These are phyloP conservation scores for Boletus sensibilis DNA, from an alignment of 768 basidiomycete species.

Conservation along the genomic window DNA sequence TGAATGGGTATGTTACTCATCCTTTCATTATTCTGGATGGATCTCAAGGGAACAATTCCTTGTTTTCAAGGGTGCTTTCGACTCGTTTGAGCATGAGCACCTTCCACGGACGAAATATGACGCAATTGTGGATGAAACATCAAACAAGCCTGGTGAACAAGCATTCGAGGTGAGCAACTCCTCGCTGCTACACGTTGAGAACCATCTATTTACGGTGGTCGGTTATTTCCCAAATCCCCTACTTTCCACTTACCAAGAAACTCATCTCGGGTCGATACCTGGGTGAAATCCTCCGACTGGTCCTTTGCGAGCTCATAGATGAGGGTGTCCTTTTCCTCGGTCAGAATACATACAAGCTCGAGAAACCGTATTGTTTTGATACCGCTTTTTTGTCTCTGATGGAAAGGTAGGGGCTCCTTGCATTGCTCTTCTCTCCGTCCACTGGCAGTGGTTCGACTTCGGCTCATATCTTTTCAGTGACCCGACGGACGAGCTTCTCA, in stretches of 20 bases:
- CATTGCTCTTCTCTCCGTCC: background rate
- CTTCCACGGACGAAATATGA: slow-evolving; percentile 96
- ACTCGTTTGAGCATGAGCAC: slow-evolving; percentile 92
- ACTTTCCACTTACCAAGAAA: slow-evolving; percentile 52
- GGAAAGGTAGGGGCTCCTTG: slow-evolving; percentile 66
- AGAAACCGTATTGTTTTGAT: slow-evolving; percentile 89
- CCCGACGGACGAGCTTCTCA: slow-evolving; percentile 93
- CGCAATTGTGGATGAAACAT: slow-evolving; percentile 83
- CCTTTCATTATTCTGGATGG: background rate
- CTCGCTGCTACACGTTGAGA: background rate
- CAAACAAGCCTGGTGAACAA: slow-evolving; percentile 96
- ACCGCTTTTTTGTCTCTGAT: slow-evolving; percentile 97
- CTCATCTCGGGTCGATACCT: slow-evolving; percentile 94
- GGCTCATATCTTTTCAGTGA: slow-evolving; percentile 52
- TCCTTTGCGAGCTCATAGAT: slow-evolving; percentile 93
- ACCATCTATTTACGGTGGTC: background rate
- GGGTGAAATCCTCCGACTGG: slow-evolving; percentile 93
- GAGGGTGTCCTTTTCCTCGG: slow-evolving; percentile 97
- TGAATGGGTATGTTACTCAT: slow-evolving; percentile 71
- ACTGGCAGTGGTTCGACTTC: background rate
- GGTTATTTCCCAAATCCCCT: background rate
- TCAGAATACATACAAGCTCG: slow-evolving; percentile 98
- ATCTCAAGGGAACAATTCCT: background rate
- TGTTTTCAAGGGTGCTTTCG: slow-evolving; percentile 80
- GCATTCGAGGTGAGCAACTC: slow-evolving; percentile 71